Base-by-base conservation (phyloP, 345 rosid genomes). In the Nephelium lappaceum region DNA sequence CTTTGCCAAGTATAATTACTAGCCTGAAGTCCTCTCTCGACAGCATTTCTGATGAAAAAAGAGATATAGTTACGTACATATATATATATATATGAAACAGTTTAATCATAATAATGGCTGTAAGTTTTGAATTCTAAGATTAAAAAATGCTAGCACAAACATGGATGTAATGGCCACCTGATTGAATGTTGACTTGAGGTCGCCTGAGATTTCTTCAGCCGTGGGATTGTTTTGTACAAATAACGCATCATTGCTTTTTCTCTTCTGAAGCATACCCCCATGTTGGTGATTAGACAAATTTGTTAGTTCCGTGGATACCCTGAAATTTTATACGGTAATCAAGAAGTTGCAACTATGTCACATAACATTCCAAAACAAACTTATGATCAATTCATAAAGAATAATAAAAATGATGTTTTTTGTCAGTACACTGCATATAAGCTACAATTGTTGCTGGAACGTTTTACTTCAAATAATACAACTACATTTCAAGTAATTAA, bases 1-100 rank as follows among this genome's bases (percentile, higher is more conserved):
- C 95, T 91, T 85, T 43, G 95, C 95, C 63, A 92, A 79, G 81
- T 84, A 84, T 45, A 86, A 74, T 92, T 82, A 79, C 86, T 81
- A 55, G 89, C 85, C 82, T 85, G 91, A 74, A 83, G 42, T 60
- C 83, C 90, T 74, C 65, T 87, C 69, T 87, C 95, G 9, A 69
- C 84, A 39, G 84, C 81, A 65, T 84, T 77, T 86, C 91, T 88
- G 85, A 23, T 78, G 66, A 55, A 36, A 58, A 61, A 14, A 0
- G 72, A 24, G 53, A 75, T 42, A 27, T 60, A 67, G 67, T 25
- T 68, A 23, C 3, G 62, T 36, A 67, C 23, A 41, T 14, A 23
- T 19, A 31, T 25, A 67, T 36, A 67, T 36, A 41, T 14, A 23
- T 19, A 31, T 25, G 9, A 72, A 19, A 39, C 25, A 3, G 60